These are phyloP conservation scores for Candida michaelii DNA, from an alignment of 805 yeast species.

Conservation along the genomic window DNA sequence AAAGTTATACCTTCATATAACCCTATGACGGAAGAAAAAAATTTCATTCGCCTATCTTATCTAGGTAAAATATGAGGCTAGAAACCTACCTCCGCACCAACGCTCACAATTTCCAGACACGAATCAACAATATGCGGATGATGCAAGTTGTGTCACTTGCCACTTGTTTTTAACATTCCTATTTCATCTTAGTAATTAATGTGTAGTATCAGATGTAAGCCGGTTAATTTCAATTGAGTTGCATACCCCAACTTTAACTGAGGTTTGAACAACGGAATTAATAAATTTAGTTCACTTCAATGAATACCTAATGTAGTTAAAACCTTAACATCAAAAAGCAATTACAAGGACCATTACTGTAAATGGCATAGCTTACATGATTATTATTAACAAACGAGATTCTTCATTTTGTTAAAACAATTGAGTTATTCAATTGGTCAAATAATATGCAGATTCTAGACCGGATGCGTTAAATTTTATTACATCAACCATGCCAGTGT, in stretches of 20 bases:
- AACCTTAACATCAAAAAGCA: too few relatives aligned
- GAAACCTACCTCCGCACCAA: neutral
- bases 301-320: too few relatives aligned
- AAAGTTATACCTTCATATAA: slow-evolving; percentile 1
- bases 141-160: slow-evolving; percentile 7
- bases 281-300: too few relatives aligned
- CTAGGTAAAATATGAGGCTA: neutral
- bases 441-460: neutral
- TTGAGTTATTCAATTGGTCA: neutral
- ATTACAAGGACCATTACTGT: too few relatives aligned
- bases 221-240: neutral
- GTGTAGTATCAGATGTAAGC: neutral
- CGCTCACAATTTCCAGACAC: slow-evolving; percentile 8
- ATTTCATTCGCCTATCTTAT: neutral
- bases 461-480: neutral
- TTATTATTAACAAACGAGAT: too few relatives aligned
- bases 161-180: neutral
- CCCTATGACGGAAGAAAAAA: neutral
- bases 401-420: too few relatives aligned
- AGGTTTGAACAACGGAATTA: too few relatives aligned
- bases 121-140: slow-evolving; percentile 2
- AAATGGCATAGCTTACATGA: too few relatives aligned
- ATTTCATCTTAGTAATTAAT: neutral
- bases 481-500: slow-evolving; percentile 6
- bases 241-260: too few relatives aligned